Conservation (phyloP, 345 rosid genomes). For the Brassica juncea region DNA sequence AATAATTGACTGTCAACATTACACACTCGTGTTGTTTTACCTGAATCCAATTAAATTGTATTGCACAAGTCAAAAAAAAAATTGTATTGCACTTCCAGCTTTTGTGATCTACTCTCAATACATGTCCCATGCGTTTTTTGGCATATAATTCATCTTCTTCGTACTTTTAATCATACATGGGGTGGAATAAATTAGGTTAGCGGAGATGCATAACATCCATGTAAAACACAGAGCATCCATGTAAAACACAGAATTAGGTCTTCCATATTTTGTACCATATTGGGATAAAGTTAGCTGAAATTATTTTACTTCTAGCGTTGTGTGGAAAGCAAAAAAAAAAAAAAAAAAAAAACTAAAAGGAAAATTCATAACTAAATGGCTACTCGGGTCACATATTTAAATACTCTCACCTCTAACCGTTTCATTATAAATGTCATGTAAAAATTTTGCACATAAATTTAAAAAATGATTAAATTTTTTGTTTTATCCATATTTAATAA, state of each 20-base stretch:
- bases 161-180: neutral
- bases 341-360: neutral
- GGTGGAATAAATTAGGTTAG: neutral
- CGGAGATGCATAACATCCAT: neutral
- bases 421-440: too few species aligned
- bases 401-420: too few species aligned
- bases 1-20: constrained; percentile 33
- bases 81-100: neutral
- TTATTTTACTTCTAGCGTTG: neutral
- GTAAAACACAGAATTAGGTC: neutral
- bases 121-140: neutral
- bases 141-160: constrained; percentile 5
- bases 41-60: constrained; percentile 5
- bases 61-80: neutral
- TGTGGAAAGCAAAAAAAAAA: neutral
- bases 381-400: constrained; percentile 12
- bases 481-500: too few species aligned
- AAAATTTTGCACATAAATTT: too few species aligned
- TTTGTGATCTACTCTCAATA: constrained; percentile 4
- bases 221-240: neutral
- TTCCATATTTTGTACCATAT: neutral
- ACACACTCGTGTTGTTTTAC: constrained; percentile 17
- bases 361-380: neutral
- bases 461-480: too few species aligned
- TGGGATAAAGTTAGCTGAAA: neutral